Evolutionary conservation across 768 basidiomycete species (phyloP).

Genomic region (Termitomyces bulborhizus): DNA sequence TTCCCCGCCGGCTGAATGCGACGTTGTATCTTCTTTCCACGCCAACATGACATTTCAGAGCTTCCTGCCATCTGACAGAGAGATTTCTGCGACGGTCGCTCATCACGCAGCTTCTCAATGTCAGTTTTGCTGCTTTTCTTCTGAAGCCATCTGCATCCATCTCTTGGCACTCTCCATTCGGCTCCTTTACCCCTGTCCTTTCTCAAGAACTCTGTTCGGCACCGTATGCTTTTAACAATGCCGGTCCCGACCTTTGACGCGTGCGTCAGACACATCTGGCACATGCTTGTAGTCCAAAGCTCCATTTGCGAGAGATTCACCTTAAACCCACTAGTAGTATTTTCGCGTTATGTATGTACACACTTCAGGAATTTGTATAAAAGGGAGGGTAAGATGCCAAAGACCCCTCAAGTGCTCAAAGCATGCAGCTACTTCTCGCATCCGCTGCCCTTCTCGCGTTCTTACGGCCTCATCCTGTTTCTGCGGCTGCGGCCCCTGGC

Average conservation of each 20-base stretch:
- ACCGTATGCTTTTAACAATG: neutral
- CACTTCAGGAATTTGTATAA: conserved; percentile 4
- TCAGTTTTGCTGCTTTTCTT: neutral
- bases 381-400: neutral
- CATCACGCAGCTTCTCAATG: neutral
- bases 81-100: neutral
- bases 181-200: neutral
- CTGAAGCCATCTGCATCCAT: neutral
- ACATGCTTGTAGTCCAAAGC: neutral
- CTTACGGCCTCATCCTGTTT: conserved; percentile 9
- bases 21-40: neutral
- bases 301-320: neutral
- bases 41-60: neutral
- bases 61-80: neutral
- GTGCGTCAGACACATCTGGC: neutral
- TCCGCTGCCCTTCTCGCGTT: conserved; percentile 15
- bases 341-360: neutral
- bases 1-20: neutral
- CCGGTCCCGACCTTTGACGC: neutral
- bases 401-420: conserved; percentile 7
- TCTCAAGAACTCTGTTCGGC: neutral
- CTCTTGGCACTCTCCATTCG: conserved; percentile 7
- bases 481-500: conserved; percentile 7
- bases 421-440: conserved; percentile 18
- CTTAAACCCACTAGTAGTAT: neutral